Percentiles rank a stretch among this genome's conserved stretches.
Evolutionary conservation across 2,329 filamentous ascomycete genomes (phyloP).

Genomic region (Penicillium sp.): DNA sequence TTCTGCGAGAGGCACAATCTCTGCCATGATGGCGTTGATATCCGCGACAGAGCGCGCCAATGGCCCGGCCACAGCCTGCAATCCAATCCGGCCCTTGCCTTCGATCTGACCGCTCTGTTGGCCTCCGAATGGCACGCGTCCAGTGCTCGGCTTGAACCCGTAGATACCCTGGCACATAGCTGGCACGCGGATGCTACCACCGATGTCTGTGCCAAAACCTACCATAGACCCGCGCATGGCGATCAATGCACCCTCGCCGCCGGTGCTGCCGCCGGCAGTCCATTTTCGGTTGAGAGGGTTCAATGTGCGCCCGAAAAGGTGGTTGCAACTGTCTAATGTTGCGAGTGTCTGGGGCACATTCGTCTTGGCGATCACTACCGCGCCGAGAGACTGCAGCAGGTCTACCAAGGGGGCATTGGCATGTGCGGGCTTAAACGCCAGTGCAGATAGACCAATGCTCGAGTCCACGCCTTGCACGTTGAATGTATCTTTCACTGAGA

Average conservation of each 20-base stretch:
- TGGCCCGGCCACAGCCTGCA: conserved; percentile 50
- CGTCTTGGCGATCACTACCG: conserved; percentile 68
- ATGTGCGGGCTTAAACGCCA: conserved; percentile 59
- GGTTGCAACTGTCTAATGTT: conserved; percentile 59
- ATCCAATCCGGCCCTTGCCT: conserved; percentile 51
- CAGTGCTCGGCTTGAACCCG: conserved; percentile 50
- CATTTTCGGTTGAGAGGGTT: conserved; percentile 63
- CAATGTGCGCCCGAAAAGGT: conserved; percentile 61
- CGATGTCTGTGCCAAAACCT: conserved; percentile 64
- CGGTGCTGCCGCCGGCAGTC: conserved; percentile 64
- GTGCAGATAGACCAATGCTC: conserved; percentile 58
- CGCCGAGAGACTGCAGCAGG: conserved; percentile 59
- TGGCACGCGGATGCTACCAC: conserved; percentile 47
- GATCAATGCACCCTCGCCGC: conserved; percentile 63
- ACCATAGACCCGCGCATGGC: conserved; percentile 59
- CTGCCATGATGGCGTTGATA: conserved; percentile 49
- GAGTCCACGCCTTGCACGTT: conserved; percentile 52
- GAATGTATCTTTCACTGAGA: conserved; percentile 54
- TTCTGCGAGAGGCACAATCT: conserved; percentile 52
- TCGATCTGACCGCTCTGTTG: conserved; percentile 50
- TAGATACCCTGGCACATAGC: conserved; percentile 55
- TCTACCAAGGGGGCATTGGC: conserved; percentile 59
- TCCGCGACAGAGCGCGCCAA: conserved; percentile 43
- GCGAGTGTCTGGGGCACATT: conserved; percentile 63
- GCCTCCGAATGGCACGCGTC: conserved; percentile 53